A percentile compares a stretch with the other conserved stretches of the same genome.
These are phyloP conservation scores for Coccinonectria pachysandricola DNA, from an alignment of 2,329 filamentous ascomycete genomes.

Conservation along the genomic window DNA sequence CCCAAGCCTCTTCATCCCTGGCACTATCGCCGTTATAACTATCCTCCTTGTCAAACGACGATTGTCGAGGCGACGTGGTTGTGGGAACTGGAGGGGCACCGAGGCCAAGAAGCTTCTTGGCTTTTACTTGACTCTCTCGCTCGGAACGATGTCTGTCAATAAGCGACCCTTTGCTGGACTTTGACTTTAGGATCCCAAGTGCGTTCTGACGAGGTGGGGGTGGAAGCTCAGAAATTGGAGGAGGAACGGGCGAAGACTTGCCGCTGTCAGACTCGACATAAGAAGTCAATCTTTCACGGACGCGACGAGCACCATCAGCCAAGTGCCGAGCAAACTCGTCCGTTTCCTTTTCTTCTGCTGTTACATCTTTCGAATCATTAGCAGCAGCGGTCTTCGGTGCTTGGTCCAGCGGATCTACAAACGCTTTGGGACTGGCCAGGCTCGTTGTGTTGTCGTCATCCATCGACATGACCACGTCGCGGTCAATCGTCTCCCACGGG, in stretches of 20 bases:
- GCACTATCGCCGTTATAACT: not conserved
- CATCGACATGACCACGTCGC: conserved; percentile 16
- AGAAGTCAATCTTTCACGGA: conserved; percentile 63
- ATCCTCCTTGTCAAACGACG: conserved; percentile 13
- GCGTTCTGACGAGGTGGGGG: conserved; percentile 39
- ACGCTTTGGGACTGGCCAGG: conserved; percentile 10
- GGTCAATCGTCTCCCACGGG: conserved; percentile 34
- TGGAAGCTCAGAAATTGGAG: conserved; percentile 30
- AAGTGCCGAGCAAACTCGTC: conserved; percentile 65
- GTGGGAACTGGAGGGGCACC: conserved; percentile 34
- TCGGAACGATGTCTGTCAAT: conserved; percentile 34
- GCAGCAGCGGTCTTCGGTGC: conserved; percentile 1
- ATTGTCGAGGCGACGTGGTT: conserved; percentile 29
- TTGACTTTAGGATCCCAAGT: conserved; percentile 53
- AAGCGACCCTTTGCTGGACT: conserved; percentile 59
- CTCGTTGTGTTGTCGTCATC: conserved; percentile 14
- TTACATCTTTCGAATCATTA: conserved; percentile 13
- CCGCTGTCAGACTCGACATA: conserved; percentile 54
- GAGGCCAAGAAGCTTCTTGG: conserved; percentile 52
- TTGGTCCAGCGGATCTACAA: conserved; percentile 9
- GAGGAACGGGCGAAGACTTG: conserved; percentile 13
- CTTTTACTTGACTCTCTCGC: conserved; percentile 36
- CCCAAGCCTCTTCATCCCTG: conserved; percentile 8
- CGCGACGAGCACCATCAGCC: conserved; percentile 57
- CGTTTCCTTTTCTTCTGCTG: conserved; percentile 40